These are phyloP conservation scores for Lathyrus aphaca DNA, from an alignment of 306 rosid genomes.

Conservation along the genomic window DNA sequence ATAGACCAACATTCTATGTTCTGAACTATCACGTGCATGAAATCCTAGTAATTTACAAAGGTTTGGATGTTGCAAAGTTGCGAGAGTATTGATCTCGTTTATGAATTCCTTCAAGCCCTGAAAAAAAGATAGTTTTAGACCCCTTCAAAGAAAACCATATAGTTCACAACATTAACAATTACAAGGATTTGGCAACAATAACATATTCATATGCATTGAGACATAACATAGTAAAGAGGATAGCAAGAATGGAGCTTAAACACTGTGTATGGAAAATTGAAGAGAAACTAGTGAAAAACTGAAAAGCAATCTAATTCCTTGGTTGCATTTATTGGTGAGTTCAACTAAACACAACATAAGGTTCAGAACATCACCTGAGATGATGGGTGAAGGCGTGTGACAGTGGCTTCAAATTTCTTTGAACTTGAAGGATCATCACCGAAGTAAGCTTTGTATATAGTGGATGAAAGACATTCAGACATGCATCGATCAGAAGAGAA, in stretches of 20 bases:
- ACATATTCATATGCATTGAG: not conserved
- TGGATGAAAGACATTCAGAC: conserved; percentile 87
- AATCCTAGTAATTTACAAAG: conserved; percentile 94
- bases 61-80: conserved; percentile 92
- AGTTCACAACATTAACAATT: not conserved
- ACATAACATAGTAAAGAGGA: not conserved
- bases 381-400: conserved; percentile 86
- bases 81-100: conserved; percentile 73
- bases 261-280: conserved; percentile 20
- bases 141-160: not conserved
- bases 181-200: conserved; percentile 22
- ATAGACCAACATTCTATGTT: conserved; percentile 79
- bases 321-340: not conserved
- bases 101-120: conserved; percentile 93
- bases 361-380: conserved; percentile 62
- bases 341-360: not conserved
- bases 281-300: conserved; percentile 14
- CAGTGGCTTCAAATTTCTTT: conserved; percentile 88
- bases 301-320: not conserved
- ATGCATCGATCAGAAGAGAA: conserved; percentile 83
- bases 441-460: conserved; percentile 84
- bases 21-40: conserved; percentile 88
- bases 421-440: conserved; percentile 81
- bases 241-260: conserved; percentile 5
- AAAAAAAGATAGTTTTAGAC: conserved; percentile 34